These are phyloP conservation scores for Sarocladium strictum DNA, from an alignment of 2,329 filamentous ascomycete genomes.

Conservation along the genomic window DNA sequence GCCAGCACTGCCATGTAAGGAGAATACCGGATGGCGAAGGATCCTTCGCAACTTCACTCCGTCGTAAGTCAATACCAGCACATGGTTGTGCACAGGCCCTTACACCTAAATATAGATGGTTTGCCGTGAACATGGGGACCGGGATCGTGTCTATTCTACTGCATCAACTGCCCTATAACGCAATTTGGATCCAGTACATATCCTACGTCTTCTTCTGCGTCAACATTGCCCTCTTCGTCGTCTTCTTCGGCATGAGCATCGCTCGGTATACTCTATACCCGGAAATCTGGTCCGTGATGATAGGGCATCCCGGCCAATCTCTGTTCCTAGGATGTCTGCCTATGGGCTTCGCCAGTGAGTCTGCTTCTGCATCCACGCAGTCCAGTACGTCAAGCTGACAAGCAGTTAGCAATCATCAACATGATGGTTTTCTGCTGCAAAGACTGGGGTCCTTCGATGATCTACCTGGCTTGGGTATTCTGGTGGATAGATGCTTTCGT, in stretches of 20 bases:
- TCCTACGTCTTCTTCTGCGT: slow-evolving; percentile 55
- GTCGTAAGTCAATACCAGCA: slow-evolving; percentile 32
- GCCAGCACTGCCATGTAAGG: slow-evolving; percentile 19
- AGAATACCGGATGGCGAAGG: slow-evolving; percentile 35
- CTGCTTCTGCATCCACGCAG: no score
- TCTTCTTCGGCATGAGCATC: slow-evolving; percentile 47
- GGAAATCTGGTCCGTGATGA: slow-evolving; percentile 59
- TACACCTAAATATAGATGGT: slow-evolving; percentile 38
- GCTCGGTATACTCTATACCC: slow-evolving; percentile 61
- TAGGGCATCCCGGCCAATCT: slow-evolving; percentile 59
- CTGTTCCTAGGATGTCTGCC: slow-evolving; percentile 64
- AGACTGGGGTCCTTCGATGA: slow-evolving; percentile 52
- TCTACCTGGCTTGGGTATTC: slow-evolving; percentile 47
- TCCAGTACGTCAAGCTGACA: not conserved
- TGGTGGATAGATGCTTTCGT: slow-evolving; percentile 53
- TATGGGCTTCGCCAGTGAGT: slow-evolving; percentile 57
- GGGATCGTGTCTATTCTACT: slow-evolving; percentile 61
- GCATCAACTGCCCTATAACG: slow-evolving; percentile 55
- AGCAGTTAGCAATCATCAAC: slow-evolving; percentile 48
- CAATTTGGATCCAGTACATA: slow-evolving; percentile 50
- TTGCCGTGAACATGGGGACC: slow-evolving; percentile 59
- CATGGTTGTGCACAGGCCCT: not conserved
- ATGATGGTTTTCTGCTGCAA: slow-evolving; percentile 57
- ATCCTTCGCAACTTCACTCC: slow-evolving; percentile 49
- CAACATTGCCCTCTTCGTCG: slow-evolving; percentile 51